These are phyloP conservation scores for Sugiyamaella pinicola DNA, from an alignment of 1,139 yeast species.

Conservation along the genomic window DNA sequence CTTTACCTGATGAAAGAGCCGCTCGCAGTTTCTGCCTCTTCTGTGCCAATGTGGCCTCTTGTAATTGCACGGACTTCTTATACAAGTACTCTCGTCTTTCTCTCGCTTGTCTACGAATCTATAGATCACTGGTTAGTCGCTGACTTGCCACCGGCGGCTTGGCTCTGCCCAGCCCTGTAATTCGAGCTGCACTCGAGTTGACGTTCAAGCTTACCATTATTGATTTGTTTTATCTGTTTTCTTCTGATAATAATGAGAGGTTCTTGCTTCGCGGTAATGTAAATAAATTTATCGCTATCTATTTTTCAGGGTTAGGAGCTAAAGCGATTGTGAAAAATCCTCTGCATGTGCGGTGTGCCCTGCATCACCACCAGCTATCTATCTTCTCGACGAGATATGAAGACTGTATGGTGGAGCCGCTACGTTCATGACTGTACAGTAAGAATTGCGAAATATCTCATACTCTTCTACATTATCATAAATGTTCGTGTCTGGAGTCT, in stretches of 20 bases:
- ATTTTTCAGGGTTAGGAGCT: constrained; percentile 23
- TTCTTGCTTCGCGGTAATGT: no score
- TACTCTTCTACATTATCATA: no score
- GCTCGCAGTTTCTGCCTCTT: constrained; percentile 85
- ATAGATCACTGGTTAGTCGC: constrained; percentile 8
- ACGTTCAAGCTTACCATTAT: constrained; percentile 2
- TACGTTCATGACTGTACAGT: no score
- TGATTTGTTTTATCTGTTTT: no score
- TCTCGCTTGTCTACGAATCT: constrained; percentile 90
- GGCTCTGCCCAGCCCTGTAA: no score
- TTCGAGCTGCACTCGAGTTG: background rate
- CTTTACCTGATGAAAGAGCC: constrained; percentile 89
- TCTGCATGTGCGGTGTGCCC: background rate
- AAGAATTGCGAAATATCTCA: no score
- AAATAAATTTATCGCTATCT: background rate
- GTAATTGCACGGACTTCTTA: constrained; percentile 84
- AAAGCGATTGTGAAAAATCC: background rate
- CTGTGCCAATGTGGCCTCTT: constrained; percentile 82
- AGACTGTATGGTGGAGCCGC: no score
- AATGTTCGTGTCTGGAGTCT: no score
- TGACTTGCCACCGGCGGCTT: no score
- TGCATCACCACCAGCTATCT: no score
- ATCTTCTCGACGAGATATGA: no score
- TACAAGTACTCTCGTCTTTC: constrained; percentile 92
- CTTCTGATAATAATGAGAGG: no score